These are phyloP conservation scores for Xylaria longipes DNA, from an alignment of 495 filamentous ascomycete species.

Conservation along the genomic window DNA sequence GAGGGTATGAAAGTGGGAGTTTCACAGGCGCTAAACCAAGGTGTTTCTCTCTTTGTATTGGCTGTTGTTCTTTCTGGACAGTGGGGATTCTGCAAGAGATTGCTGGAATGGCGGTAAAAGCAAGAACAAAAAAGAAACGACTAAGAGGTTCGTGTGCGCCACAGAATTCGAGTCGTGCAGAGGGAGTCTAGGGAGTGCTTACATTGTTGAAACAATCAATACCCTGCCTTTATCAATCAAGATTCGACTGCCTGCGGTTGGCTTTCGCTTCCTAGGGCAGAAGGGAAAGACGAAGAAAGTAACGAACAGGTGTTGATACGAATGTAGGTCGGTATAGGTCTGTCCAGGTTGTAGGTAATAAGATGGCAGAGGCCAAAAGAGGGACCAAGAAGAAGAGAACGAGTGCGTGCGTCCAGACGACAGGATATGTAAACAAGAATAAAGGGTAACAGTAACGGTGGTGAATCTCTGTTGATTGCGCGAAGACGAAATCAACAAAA, in stretches of 20 bases:
- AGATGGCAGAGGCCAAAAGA: constrained; percentile 27
- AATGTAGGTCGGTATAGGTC: constrained; percentile 29
- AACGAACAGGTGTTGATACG: constrained; percentile 21
- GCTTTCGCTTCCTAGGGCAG: constrained; percentile 12
- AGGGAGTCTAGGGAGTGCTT: constrained; percentile 29
- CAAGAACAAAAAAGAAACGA: constrained; percentile 1
- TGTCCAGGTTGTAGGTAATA: constrained; percentile 19
- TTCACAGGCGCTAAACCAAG: not conserved
- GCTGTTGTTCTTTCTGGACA: constrained; percentile 23
- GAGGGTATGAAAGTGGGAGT: not conserved
- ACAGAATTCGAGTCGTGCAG: constrained; percentile 15
- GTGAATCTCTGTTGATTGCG: not conserved
- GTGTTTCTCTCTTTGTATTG: constrained; percentile 15
- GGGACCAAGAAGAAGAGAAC: constrained; percentile 25
- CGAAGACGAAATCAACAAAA: not conserved
- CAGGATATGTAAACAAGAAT: constrained; percentile 20
- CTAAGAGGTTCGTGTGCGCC: constrained; percentile 1
- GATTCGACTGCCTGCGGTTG: constrained; percentile 22
- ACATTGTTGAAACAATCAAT: constrained; percentile 22
- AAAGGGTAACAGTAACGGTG: not conserved
- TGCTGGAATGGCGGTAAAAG: constrained; percentile 19
- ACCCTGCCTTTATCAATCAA: constrained; percentile 9
- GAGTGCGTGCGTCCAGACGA: constrained; percentile 20
- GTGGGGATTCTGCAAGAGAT: constrained; percentile 34
- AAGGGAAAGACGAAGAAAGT: constrained; percentile 25